A percentile compares a stretch with the other conserved stretches of the same genome.
phyloP scores from a whole-genome alignment of 768 basidiomycete species.

The Macrolepiota dolichaula region DNA sequence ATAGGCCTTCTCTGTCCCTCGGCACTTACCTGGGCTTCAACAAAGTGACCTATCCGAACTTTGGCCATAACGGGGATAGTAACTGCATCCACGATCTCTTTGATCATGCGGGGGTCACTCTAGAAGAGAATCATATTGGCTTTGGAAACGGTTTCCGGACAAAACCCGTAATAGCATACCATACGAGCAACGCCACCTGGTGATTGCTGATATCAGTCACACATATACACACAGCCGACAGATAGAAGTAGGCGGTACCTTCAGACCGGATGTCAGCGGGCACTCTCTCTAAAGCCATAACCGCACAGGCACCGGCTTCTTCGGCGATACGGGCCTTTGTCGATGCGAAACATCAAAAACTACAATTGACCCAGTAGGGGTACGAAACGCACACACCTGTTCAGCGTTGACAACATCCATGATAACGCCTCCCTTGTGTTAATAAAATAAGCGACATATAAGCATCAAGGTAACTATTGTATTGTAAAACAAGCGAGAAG shows the following conservation, averaged over 20 bases:
- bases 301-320: constrained; percentile 95
- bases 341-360: constrained; percentile 16
- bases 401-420: constrained; percentile 94
- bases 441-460: constrained; percentile 14
- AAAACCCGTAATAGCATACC: constrained; percentile 45
- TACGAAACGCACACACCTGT: constrained; percentile 27
- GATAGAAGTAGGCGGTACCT: constrained; percentile 30
- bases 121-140: constrained; percentile 25
- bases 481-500: constrained; percentile 5
- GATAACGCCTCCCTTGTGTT: constrained; percentile 80
- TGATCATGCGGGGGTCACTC: constrained; percentile 97
- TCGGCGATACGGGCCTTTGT: constrained; percentile 93
- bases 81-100: constrained; percentile 90
- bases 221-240: background rate
- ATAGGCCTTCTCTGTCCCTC: background rate
- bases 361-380: constrained; percentile 1
- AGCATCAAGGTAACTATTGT: constrained; percentile 8
- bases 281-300: constrained; percentile 95
- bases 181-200: constrained; percentile 90
- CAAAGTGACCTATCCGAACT: constrained; percentile 95
- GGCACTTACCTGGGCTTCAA: constrained; percentile 82
- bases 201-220: constrained; percentile 8
- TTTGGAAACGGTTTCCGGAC: constrained; percentile 8
- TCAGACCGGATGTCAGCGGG: constrained; percentile 91
- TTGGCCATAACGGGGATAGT: constrained; percentile 98